These are phyloP conservation scores for Tribonema minus DNA, from an alignment of 108 stramenopile genomes.

Conservation along the genomic window DNA sequence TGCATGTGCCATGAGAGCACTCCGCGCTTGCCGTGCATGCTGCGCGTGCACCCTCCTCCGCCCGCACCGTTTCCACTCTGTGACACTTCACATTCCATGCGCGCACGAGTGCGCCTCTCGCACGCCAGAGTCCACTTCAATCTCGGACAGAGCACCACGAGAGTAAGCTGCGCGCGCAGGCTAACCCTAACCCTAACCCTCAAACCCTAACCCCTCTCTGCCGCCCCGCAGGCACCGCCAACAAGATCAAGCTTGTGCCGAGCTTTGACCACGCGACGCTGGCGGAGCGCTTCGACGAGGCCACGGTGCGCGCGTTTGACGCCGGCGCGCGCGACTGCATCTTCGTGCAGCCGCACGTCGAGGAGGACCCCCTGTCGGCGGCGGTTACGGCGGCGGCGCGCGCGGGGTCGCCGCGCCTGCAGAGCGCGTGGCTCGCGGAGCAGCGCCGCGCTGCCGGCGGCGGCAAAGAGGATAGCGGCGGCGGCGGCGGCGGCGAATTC, in stretches of 20 bases:
- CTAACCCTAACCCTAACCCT: too few relatives aligned
- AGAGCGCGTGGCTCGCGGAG: not conserved
- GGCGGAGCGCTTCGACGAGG: constrained; percentile 1
- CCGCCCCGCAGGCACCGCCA: constrained; percentile 31
- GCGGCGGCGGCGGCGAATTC: not conserved
- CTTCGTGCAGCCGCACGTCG: not conserved
- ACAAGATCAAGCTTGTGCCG: constrained; percentile 29
- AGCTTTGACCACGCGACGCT: constrained; percentile 9
- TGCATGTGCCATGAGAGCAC: too few relatives aligned
- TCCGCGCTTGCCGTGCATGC: too few relatives aligned
- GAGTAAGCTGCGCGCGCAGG: too few relatives aligned
- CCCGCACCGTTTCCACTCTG: too few relatives aligned
- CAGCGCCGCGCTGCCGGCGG: not conserved
- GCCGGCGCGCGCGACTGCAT: not conserved
- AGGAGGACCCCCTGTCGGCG: too few relatives aligned
- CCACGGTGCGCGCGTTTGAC: not conserved
- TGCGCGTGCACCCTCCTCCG: too few relatives aligned
- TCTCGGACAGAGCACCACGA: too few relatives aligned
- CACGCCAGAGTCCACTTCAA: too few relatives aligned
- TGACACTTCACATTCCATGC: too few relatives aligned
- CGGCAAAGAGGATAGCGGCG: not conserved
- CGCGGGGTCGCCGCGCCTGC: not conserved
- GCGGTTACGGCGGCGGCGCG: not conserved
- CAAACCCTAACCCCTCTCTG: too few relatives aligned
- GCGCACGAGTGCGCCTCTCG: too few relatives aligned